phyloP scores from a whole-genome alignment of 1,284 basidiomycete species.

The Ustilago trichophora region DNA sequence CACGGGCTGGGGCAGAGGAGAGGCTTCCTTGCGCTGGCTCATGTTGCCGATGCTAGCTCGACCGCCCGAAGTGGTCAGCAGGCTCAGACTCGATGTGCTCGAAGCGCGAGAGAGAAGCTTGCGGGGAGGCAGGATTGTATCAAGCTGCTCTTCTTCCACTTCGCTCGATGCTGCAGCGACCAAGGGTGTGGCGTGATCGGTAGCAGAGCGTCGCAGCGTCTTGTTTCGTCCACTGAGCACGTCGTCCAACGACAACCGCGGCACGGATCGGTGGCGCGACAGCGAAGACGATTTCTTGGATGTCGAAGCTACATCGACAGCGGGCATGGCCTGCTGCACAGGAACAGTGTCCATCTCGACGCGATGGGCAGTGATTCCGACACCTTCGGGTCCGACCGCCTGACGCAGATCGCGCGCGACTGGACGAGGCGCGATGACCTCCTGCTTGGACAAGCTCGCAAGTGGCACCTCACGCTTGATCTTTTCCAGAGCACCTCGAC shows the following conservation, averaged over 20 bases:
- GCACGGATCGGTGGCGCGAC: slow-evolving; percentile 37
- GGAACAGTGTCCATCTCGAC: slow-evolving; percentile 7
- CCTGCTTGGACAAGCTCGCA: slow-evolving; percentile 3
- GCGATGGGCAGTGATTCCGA: slow-evolving; percentile 21
- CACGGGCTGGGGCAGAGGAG: slow-evolving; percentile 3
- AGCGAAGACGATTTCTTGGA: slow-evolving; percentile 24
- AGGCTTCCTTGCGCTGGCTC: slow-evolving; percentile 6
- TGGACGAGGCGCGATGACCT: slow-evolving; percentile 3
- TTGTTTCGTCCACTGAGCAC: slow-evolving; percentile 36
- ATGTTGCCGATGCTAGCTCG: slow-evolving; percentile 49
- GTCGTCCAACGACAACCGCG: slow-evolving; percentile 37
- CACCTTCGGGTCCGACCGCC: slow-evolving; percentile 27
- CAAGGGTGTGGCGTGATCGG: slow-evolving; percentile 15
- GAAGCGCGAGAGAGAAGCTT: slow-evolving; percentile 38
- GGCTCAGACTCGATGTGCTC: slow-evolving; percentile 50
- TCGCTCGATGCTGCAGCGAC: slow-evolving; percentile 22
- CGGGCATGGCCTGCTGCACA: background rate
- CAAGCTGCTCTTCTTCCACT: slow-evolving; percentile 31
- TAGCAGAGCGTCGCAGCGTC: slow-evolving; percentile 30
- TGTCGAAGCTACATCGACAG: background rate
- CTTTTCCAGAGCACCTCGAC: slow-evolving; percentile 11
- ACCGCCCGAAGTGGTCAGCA: slow-evolving; percentile 49
- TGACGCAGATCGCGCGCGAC: slow-evolving; percentile 28
- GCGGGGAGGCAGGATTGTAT: slow-evolving; percentile 43
- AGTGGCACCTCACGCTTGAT: slow-evolving; percentile 24